phyloP scores from a whole-genome alignment of 2,329 filamentous ascomycete species.

The Emergomyces orientalis region DNA sequence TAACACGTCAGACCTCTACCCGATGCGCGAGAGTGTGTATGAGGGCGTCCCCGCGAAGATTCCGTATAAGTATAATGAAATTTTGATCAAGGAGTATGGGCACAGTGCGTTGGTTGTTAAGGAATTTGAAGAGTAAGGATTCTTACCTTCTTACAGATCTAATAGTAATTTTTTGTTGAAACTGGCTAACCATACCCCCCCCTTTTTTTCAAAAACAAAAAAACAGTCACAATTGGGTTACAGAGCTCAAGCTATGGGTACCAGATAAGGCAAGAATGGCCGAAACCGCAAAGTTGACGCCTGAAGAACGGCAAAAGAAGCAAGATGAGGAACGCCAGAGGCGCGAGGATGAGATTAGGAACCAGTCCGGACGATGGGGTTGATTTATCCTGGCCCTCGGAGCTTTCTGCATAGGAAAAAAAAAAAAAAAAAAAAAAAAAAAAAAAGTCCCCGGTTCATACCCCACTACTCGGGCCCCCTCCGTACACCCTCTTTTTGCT shows the following conservation, averaged over 20 bases:
- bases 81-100: slow-evolving; percentile 34
- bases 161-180: background rate
- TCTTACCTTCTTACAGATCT: background rate
- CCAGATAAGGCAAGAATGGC: slow-evolving; percentile 19
- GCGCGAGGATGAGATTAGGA: background rate
- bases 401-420: no score
- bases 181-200: slow-evolving; percentile 12
- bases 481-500: no score
- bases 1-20: slow-evolving; percentile 60
- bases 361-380: background rate
- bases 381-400: background rate
- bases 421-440: no score
- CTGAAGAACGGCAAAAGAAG: slow-evolving; percentile 3
- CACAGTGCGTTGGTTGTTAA: slow-evolving; percentile 27
- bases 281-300: slow-evolving; percentile 8
- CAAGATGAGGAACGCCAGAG: slow-evolving; percentile 9
- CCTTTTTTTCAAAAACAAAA: background rate
- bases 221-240: slow-evolving; percentile 31
- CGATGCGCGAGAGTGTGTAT: slow-evolving; percentile 62
- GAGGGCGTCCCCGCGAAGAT: slow-evolving; percentile 63
- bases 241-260: slow-evolving; percentile 27
- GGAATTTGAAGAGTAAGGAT: slow-evolving; percentile 29
- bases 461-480: no score
- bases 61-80: slow-evolving; percentile 42
- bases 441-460: no score